These are phyloP conservation scores for Umbellularia californica DNA, from an alignment of 164 flowering plant genomes.

Conservation along the genomic window DNA sequence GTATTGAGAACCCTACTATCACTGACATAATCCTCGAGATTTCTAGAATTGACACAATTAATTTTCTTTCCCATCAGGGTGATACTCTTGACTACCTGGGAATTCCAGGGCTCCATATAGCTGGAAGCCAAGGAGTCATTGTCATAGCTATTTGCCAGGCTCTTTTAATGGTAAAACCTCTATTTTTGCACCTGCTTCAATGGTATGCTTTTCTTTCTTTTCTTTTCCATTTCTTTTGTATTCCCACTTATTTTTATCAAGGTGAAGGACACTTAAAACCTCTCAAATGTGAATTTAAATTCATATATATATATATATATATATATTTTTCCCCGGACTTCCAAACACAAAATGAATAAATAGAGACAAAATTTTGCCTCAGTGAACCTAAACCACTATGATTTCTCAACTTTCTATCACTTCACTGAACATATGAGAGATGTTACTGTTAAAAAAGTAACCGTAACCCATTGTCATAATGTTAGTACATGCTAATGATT, in stretches of 20 bases:
- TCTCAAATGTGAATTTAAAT: neutral
- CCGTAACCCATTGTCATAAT: no score
- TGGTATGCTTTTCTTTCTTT: neutral
- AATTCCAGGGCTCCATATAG: constrained; percentile 90
- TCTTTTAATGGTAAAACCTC: constrained; percentile 74
- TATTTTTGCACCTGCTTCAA: neutral
- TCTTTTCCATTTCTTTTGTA: no score
- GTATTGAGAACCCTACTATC: neutral
- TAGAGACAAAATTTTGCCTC: no score
- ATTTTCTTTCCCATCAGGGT: constrained; percentile 43
- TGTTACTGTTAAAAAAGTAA: no score
- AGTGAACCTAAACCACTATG: no score
- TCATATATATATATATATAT: no score
- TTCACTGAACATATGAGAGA: no score
- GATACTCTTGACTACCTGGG: constrained; percentile 97
- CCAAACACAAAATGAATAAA: neutral
- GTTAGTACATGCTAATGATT: no score
- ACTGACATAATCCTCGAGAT: neutral
- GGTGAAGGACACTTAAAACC: neutral
- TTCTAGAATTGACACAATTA: neutral
- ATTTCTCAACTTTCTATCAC: no score
- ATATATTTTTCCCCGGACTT: neutral
- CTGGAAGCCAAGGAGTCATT: constrained; percentile 95
- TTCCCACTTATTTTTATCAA: no score
- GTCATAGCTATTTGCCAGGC: constrained; percentile 94